phyloP scores from a whole-genome alignment of 257 asterid species.

The Capsicum pubescens region DNA sequence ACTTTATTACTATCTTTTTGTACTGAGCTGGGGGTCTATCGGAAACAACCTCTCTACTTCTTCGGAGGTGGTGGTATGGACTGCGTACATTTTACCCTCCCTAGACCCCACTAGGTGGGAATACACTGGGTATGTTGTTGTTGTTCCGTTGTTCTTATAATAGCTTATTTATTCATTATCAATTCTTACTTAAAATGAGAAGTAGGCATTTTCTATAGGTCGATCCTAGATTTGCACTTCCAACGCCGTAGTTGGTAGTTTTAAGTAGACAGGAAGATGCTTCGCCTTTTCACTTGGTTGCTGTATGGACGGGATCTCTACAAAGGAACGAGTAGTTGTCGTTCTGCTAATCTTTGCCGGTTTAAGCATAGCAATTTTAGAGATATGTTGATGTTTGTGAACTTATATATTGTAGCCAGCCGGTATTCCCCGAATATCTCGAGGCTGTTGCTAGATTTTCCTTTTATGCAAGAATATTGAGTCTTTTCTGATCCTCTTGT shows the following conservation, averaged over 20 bases:
- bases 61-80: no score
- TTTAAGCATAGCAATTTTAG: not conserved
- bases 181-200: not conserved
- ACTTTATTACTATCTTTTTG: no score
- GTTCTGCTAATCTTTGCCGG: not conserved
- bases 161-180: not conserved
- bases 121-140: no score
- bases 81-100: no score
- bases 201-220: not conserved
- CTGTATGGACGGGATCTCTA: no score
- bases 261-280: not conserved
- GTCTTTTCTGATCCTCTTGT: not conserved
- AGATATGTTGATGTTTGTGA: not conserved
- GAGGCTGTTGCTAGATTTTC: constrained; percentile 10
- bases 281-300: not conserved
- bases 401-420: not conserved
- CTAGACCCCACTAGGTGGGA: no score
- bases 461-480: not conserved
- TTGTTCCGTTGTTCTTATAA: not conserved
- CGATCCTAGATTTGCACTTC: not conserved
- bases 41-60: no score
- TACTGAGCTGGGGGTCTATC: no score
- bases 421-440: not conserved
- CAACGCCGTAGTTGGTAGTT: not conserved
- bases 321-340: no score